Conservation (phyloP, 768 basidiomycete species). For the Naganishia friedmannii region DNA sequence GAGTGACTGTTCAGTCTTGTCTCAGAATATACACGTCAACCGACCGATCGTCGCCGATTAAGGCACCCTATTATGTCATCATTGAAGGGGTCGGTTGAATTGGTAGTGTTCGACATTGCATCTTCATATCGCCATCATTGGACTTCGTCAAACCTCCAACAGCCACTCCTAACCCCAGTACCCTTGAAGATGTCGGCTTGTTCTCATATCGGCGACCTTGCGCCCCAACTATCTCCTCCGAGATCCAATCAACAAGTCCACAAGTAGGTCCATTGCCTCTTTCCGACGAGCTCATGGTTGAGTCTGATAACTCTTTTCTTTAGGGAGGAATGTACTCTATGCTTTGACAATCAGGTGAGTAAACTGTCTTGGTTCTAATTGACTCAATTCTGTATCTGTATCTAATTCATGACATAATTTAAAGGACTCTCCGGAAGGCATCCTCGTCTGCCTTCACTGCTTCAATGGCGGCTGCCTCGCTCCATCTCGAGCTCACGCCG, state of each 20-base stretch:
- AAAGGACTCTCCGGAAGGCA: slow-evolving; percentile 71
- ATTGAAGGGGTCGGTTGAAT: too few relatives aligned
- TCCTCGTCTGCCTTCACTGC: slow-evolving; percentile 86
- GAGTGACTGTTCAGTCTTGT: too few relatives aligned
- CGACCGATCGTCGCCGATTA: too few relatives aligned
- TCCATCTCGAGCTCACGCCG: slow-evolving; percentile 64
- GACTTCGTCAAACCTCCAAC: neutral
- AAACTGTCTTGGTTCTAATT: neutral
- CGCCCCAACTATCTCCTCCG: slow-evolving; percentile 61
- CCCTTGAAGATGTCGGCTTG: slow-evolving; percentile 49
- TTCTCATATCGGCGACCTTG: slow-evolving; percentile 57
- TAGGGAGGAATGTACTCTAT: slow-evolving; percentile 92
- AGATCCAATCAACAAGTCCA: slow-evolving; percentile 70
- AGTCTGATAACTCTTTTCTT: neutral
- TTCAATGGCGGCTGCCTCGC: slow-evolving; percentile 86
- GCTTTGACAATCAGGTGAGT: slow-evolving; percentile 85
- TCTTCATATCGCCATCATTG: neutral
- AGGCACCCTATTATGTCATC: too few relatives aligned
- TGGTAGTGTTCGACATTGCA: too few relatives aligned
- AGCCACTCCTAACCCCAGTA: neutral
- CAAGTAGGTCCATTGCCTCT: slow-evolving; percentile 31
- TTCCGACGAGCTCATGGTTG: too few relatives aligned
- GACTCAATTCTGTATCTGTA: neutral
- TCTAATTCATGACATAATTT: slow-evolving; percentile 10
- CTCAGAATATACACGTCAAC: too few relatives aligned